phyloP scores from a whole-genome alignment of 164 flowering plant species.

The Chimonanthus praecox region DNA sequence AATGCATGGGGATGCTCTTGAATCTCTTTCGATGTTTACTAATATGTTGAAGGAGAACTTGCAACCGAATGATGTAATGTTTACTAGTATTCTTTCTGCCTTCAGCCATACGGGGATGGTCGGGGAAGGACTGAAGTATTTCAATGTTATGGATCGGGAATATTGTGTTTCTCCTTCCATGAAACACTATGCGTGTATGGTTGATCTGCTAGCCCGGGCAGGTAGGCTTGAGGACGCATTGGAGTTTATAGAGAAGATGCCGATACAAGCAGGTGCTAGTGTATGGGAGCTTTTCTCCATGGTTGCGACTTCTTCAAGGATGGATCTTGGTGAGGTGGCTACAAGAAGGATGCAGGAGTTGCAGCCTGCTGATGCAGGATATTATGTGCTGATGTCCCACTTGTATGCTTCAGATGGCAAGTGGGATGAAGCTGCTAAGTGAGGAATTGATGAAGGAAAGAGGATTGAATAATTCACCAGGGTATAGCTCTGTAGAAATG shows the following conservation, averaged over 20 bases:
- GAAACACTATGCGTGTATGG: slow-evolving; percentile 78
- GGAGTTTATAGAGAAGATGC: slow-evolving; percentile 54
- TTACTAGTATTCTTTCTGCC: slow-evolving; percentile 55
- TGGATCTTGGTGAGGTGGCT: slow-evolving; percentile 61
- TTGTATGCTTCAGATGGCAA: slow-evolving; percentile 53
- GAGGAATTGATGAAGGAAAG: slow-evolving; percentile 55
- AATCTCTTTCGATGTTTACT: slow-evolving; percentile 39
- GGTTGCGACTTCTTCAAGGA: slow-evolving; percentile 58
- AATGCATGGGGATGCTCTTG: slow-evolving; percentile 47
- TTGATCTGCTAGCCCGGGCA: slow-evolving; percentile 62
- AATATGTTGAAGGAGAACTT: slow-evolving; percentile 51
- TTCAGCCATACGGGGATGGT: slow-evolving; percentile 75
- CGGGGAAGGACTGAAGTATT: slow-evolving; percentile 53
- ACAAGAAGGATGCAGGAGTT: slow-evolving; percentile 46
- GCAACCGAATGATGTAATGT: slow-evolving; percentile 55
- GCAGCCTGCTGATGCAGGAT: slow-evolving; percentile 47
- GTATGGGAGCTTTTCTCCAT: slow-evolving; percentile 63
- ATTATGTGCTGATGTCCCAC: slow-evolving; percentile 57
- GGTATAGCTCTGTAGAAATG: slow-evolving; percentile 38
- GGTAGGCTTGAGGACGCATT: slow-evolving; percentile 68
- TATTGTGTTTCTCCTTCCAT: slow-evolving; percentile 44
- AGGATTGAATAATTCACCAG: slow-evolving; percentile 54
- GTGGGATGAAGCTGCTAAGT: slow-evolving; percentile 47
- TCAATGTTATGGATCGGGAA: slow-evolving; percentile 43
- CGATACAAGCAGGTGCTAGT: slow-evolving; percentile 41